Conservation (phyloP, 495 filamentous ascomycete genomes). For the Parathielavia appendiculata region DNA sequence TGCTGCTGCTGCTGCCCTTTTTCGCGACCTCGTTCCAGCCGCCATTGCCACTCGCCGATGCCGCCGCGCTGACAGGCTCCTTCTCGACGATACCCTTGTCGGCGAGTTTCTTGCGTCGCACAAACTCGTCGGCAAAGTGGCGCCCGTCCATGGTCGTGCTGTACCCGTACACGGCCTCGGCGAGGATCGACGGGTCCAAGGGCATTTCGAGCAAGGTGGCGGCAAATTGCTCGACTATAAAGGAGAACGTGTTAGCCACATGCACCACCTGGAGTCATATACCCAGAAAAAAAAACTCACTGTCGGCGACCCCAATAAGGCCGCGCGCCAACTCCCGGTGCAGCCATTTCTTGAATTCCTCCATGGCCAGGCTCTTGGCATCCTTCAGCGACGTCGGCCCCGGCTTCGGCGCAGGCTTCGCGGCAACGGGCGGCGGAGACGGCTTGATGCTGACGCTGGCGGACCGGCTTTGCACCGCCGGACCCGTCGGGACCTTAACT, state of each 20-base stretch:
- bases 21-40: conserved; percentile 98
- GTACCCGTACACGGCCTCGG: conserved; percentile 79
- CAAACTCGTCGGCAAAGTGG: conserved; percentile 90
- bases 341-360: conserved; percentile 93
- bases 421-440: conserved; percentile 15
- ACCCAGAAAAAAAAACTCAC: conserved; percentile 36
- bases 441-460: conserved; percentile 45
- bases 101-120: conserved; percentile 84
- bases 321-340: conserved; percentile 61
- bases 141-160: conserved; percentile 83
- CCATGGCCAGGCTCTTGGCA: conserved; percentile 54
- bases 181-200: conserved; percentile 70
- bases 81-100: conserved; percentile 77
- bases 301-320: conserved; percentile 41
- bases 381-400: conserved; percentile 38
- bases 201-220: conserved; percentile 68
- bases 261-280: too few relatives aligned
- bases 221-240: conserved; percentile 74
- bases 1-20: conserved; percentile 53
- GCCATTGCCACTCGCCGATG: conserved; percentile 73
- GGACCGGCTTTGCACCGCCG: conserved; percentile 52
- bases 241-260: conserved; percentile 24
- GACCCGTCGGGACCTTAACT: conserved; percentile 64
- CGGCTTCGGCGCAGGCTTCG: conserved; percentile 37
- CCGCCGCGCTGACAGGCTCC: conserved; percentile 44